Conservation (phyloP, 2,329 filamentous ascomycete species). For the Drechslera avenae region DNA sequence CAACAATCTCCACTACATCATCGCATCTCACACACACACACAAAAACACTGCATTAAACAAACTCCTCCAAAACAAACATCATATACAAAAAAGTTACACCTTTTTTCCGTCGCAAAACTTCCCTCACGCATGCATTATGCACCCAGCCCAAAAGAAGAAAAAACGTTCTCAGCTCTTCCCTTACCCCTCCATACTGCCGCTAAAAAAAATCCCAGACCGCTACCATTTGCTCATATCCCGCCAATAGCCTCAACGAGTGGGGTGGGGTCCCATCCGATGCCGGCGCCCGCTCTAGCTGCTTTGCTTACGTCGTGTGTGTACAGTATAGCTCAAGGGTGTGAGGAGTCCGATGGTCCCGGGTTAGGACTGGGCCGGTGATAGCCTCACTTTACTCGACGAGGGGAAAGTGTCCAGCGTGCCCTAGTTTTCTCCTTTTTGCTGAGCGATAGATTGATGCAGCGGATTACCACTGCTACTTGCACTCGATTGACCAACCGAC, state of each 20-base stretch:
- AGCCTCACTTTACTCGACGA: constrained; percentile 31
- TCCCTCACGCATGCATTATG: not conserved
- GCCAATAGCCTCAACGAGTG: not conserved
- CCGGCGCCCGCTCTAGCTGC: not conserved
- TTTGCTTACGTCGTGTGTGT: not conserved
- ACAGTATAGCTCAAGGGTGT: no score
- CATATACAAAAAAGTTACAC: not conserved
- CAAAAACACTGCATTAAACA: no score
- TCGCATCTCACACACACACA: no score
- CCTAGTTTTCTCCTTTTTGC: not conserved
- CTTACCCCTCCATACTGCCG: constrained; percentile 16
- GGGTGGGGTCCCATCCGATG: constrained; percentile 11
- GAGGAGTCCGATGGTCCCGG: no score
- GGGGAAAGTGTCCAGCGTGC: constrained; percentile 15
- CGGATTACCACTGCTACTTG: not conserved
- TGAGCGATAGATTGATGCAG: not conserved
- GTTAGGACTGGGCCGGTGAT: constrained; percentile 17
- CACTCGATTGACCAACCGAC: not conserved
- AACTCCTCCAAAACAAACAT: no score
- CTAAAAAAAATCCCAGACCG: no score
- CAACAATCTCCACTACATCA: no score
- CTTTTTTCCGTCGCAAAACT: constrained; percentile 9
- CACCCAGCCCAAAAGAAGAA: not conserved
- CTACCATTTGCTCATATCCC: no score
- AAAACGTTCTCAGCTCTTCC: constrained; percentile 4